Base-by-base conservation (phyloP, 2,329 filamentous ascomycete genomes). In the Chaetomium globosum region DNA sequence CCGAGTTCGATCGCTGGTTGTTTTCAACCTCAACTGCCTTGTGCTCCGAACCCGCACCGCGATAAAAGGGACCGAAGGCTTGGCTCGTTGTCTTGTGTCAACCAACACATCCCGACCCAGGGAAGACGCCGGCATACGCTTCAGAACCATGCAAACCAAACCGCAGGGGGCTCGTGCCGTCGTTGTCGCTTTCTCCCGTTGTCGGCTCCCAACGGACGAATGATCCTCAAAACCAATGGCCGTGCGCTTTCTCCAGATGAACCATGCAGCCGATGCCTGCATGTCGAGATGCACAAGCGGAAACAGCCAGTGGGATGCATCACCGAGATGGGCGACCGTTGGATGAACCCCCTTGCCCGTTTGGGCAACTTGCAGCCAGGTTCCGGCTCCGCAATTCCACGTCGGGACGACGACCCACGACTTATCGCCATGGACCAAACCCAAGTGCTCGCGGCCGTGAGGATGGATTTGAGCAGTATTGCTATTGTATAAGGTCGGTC, bases 241-340 rank as follows among this genome's bases (percentile, higher is more conserved):
- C 61, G 43, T 65, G 63, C 52, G 54, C 6, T 61, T 58, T 53
- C 56, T 56, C 58, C 55, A 64, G 66, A 67, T 64, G 57, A 63
- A 39, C 61, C 61, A 60, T 67, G 66, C 66, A 67, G 63, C 60
- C 55, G 48, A 58, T 33, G 46, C 33, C 54, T 63, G 67, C 66
- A 69, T 61, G 64, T 67, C 63, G 62, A 67, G 46, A 70, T 65
- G 66, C 64, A 62, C 60, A 63, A 54, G 60, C 64, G 48, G 62
- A 64, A 59, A 53, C 61, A 69, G 58, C 70, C 70, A 69, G 56
- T 71, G 67, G 68, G 69, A 67, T 67, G 65, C 67, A 49, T 53
- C 66, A 61, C 69, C 69, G 67, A 69, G 54, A 61, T 65, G 66
- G 65, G 56, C 55, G 39, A 48, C 62, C 60, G 59, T 64, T 67